These are phyloP conservation scores for Coemansia guatemalensis DNA, from an alignment of 192 early-diverging fungal species.

Conservation along the genomic window DNA sequence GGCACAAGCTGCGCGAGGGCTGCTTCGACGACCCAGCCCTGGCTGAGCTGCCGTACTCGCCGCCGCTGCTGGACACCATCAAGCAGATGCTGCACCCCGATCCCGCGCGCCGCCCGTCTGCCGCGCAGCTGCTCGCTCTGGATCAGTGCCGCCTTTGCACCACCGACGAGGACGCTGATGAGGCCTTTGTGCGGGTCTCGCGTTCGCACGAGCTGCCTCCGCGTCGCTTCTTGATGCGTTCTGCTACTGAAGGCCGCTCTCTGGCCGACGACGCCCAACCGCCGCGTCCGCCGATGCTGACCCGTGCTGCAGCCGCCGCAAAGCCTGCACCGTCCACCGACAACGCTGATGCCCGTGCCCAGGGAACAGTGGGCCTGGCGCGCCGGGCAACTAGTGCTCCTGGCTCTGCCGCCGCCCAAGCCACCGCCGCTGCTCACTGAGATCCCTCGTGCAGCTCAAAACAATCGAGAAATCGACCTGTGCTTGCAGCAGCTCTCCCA, in stretches of 20 bases:
- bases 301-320: conserved; percentile 16
- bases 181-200: conserved; percentile 3
- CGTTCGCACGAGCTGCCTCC: background rate
- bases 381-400: conserved; percentile 40
- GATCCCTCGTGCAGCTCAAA: background rate
- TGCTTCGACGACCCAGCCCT: conserved; percentile 64
- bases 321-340: background rate
- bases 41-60: conserved; percentile 49
- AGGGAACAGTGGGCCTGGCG: conserved; percentile 14
- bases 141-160: conserved; percentile 29
- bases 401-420: conserved; percentile 17
- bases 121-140: conserved; percentile 53
- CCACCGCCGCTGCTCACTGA: conserved; percentile 23
- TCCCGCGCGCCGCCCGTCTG: conserved; percentile 56
- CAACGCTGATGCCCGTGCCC: background rate
- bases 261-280: background rate
- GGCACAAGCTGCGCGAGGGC: conserved; percentile 81
- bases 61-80: conserved; percentile 62
- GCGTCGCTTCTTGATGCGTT: conserved; percentile 25
- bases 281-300: conserved; percentile 9
- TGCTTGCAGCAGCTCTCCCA: background rate
- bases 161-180: conserved; percentile 22
- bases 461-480: conserved; percentile 17
- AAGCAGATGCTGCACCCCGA: conserved; percentile 66
- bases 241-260: conserved; percentile 22